phyloP scores from a whole-genome alignment of 176 grass and related monocot genomes.

The maize (Zea mays) region Zm-B73-REFERENCE-NAM-5.0 NC_050104.1:86131501-86132000 shows the following conservation, averaged over 20 bases:
- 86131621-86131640: too few species aligned
- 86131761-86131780: too few species aligned
- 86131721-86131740: too few species aligned
- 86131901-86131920: conserved; percentile 43
- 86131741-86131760: too few species aligned
- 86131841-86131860: conserved; percentile 29
- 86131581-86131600: too few species aligned
- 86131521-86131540: conserved; percentile 1
- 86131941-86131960: background rate
- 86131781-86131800: background rate
- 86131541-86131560: conserved; percentile 32
- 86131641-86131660: too few species aligned
- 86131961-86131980: conserved; percentile 38
- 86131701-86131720: too few species aligned
- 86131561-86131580: too few species aligned
- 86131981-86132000: conserved; percentile 33
- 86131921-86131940: conserved; percentile 20
- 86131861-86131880: background rate
- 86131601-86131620: too few species aligned
- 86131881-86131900: background rate
- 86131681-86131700: too few species aligned
- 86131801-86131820: conserved; percentile 47
- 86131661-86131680: too few species aligned
- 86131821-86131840: conserved; percentile 1
- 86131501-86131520: background rate